Evolutionary conservation across 495 filamentous ascomycete genomes (phyloP), one percentile per base, ranked within the genome.

Genomic region (Aspergillus coremiiformis): DNA sequence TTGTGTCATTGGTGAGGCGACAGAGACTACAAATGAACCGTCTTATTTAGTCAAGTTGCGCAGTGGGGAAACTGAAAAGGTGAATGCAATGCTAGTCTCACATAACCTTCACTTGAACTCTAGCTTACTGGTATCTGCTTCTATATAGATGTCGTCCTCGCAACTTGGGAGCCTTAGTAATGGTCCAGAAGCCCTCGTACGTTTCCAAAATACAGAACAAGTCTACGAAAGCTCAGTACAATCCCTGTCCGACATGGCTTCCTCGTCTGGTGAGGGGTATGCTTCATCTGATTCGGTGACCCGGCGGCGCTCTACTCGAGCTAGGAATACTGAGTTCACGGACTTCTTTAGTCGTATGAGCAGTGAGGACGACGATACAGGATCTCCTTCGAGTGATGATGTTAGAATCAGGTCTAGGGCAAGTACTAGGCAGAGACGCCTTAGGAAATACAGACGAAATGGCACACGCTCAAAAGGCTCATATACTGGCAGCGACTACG

Each of bases 41-140:
- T 23, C 53, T n/a, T 79, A 77, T 56, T 63, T 57, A 32, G 71
- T 82, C 15, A 65, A 70, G 23, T 70, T 77, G 21, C 62, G 63
- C 41, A 78, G 76, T 62, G 73, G 70, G 12, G 75, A 73, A 39
- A 59, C 59, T 44, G 61, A 71, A 55, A 64, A 62, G 46, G 79
- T 80, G 52, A 63, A 72, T 62, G 21, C 22, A 23, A 44, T 14
- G 19, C 15, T 37, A 23, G 12, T 21, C 21, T 43, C 1, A 33
- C 27, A 21, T 22, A n/a, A 4, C 23, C 37, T 15, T 47, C 15
- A 41, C 8, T 43, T 20, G 10, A 4, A 39, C 21, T 29, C 57
- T 19, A 52, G 35, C 45, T 39, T 54, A 30, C 21, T 39, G 1
- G 11, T 17, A 9, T 29, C n/a, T 35, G 19, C 35, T 50, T 23